Base-by-base conservation (phyloP, 176 grass and related monocot genomes). In the Eragrostis nindensis region DNA sequence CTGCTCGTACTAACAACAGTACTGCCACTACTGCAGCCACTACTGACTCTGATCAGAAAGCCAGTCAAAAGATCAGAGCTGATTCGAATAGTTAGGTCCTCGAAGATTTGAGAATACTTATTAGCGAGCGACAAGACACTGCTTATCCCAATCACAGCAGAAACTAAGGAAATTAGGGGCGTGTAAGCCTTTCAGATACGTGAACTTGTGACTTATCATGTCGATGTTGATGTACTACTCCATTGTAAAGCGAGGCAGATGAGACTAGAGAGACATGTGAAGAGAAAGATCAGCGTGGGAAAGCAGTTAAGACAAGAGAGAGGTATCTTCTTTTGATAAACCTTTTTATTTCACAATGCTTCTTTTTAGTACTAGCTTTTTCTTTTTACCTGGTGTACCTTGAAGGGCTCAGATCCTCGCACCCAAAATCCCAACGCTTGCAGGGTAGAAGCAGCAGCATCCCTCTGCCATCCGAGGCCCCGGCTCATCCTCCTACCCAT, bases 371-470 rank as follows among this genome's bases (percentile, higher is more conserved):
- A 68, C 53, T 68, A 52, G 53, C 68, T 67, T 60, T 87, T 86
- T n/a, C 74, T 69, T 70, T 36, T 65, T 84, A 81, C 62, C 83
- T 46, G 45, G 47, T 84, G 83, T 93, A 93, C 90, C 88, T 93
- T 89, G 76, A 95, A 99, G 69, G 81, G 69, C 71, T 84, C 86
- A 73, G 86, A 78, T 84, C 84, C 67, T 91, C 83, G 86, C 73
- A 84, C 74, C 90, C 82, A 77, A 66, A 62, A 74, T 53, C 75
- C 88, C 50, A 90, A 85, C 46, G 72, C 56, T 62, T 87, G 89
- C 75, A 91, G 84, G 66, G 69, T 87, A 40, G 92, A 74, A 80
- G 90, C 49, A 44, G 80, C 69, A 79, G 86, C 70, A 81, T 86
- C 68, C 78, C 79, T 88, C 62, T 87, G 83, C 86, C 70, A 79